These are phyloP conservation scores for Sphagnum fallax DNA, from an alignment of 228 moss, liverwort and hornwort genomes.

Conservation along the genomic window DNA sequence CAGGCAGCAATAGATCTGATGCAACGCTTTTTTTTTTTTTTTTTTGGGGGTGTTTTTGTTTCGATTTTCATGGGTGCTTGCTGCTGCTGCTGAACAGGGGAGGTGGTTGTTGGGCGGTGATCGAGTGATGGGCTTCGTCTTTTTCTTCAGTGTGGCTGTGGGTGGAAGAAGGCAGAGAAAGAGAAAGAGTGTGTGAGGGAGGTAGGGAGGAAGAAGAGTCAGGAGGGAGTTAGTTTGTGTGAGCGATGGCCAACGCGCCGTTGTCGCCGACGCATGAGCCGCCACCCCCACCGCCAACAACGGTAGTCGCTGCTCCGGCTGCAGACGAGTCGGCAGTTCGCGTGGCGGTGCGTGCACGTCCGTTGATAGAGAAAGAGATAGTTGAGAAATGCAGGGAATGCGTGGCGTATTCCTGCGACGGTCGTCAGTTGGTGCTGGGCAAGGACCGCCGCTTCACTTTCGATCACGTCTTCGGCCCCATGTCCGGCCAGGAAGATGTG, in stretches of 20 bases:
- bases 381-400: constrained; percentile 80
- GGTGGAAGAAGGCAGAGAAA: no score
- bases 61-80: no score
- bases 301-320: neutral
- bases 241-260: neutral
- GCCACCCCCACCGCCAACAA: neutral
- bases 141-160: no score
- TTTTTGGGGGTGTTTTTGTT: no score
- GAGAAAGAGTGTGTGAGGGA: no score
- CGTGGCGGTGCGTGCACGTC: constrained; percentile 84
- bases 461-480: constrained; percentile 82
- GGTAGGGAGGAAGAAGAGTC: no score
- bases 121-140: no score
- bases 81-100: no score
- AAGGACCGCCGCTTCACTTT: constrained; percentile 88
- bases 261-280: neutral
- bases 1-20: no score
- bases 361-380: constrained; percentile 79
- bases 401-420: constrained; percentile 66
- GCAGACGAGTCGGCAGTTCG: constrained; percentile 61
- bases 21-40: no score
- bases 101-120: no score
- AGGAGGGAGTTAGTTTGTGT: no score
- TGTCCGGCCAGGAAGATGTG: constrained; percentile 68
- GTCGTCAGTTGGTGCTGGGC: constrained; percentile 67